Percentiles rank a stretch among this genome's conserved stretches.
These are phyloP conservation scores for Acarospora socialis DNA, from an alignment of 2,329 filamentous ascomycete genomes.

Conservation along the genomic window DNA sequence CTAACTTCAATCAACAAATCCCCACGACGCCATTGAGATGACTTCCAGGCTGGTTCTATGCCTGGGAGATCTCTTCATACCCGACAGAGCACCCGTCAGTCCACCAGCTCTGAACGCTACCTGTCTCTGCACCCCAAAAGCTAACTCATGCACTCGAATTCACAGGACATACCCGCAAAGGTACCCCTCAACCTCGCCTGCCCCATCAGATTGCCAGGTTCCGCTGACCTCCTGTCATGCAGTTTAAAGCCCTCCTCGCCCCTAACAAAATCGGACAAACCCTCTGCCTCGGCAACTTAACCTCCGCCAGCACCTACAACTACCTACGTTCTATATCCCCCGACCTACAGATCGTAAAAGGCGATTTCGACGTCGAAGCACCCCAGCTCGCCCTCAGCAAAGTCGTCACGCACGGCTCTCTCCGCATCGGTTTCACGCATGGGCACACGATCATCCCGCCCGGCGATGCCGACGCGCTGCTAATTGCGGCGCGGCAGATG, in stretches of 20 bases:
- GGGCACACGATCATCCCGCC: constrained; percentile 58
- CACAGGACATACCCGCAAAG: constrained; percentile 69
- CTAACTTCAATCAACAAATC: constrained; percentile 6
- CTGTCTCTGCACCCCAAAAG: constrained; percentile 8
- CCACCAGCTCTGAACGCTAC: constrained; percentile 10
- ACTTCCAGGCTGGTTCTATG: constrained; percentile 84
- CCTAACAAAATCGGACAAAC: constrained; percentile 70
- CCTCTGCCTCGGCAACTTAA: constrained; percentile 44
- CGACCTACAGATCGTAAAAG: constrained; percentile 56
- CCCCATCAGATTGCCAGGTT: not conserved
- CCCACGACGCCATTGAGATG: constrained; percentile 30
- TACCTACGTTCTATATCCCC: constrained; percentile 42
- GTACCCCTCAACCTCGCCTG: constrained; percentile 30
- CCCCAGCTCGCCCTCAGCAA: constrained; percentile 49
- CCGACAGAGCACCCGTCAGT: constrained; percentile 64
- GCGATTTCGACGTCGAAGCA: constrained; percentile 56
- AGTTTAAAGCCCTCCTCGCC: constrained; percentile 78
- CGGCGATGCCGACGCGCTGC: constrained; percentile 49
- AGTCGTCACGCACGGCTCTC: constrained; percentile 53
- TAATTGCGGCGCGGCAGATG: constrained; percentile 57
- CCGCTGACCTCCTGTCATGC: constrained; percentile 10
- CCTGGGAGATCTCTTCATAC: constrained; percentile 87
- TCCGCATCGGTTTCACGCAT: constrained; percentile 57
- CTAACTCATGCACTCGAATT: constrained; percentile 1
- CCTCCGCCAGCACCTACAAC: constrained; percentile 41